phyloP scores from a whole-genome alignment of 768 basidiomycete species.

The Serendipita vermifera region DNA sequence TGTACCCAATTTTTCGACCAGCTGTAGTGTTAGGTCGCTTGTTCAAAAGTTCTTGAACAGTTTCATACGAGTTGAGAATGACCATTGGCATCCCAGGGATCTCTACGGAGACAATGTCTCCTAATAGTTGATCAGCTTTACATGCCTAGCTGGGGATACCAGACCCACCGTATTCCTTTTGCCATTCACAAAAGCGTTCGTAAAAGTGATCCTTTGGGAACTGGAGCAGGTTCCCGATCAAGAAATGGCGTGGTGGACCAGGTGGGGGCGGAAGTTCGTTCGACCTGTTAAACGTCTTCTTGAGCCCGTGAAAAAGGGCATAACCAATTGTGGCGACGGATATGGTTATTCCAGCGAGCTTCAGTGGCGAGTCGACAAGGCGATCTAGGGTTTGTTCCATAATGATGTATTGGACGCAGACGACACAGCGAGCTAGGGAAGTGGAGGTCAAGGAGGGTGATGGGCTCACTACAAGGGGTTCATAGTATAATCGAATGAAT shows the following conservation, averaged over 20 bases:
- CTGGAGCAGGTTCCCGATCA: conserved; percentile 19
- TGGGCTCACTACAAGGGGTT: too few relatives aligned
- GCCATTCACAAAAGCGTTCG: conserved; percentile 50
- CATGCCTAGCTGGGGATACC: not conserved
- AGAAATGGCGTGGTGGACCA: conserved; percentile 17
- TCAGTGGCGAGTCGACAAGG: too few relatives aligned
- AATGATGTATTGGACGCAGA: too few relatives aligned
- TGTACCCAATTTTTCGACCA: conserved; percentile 1
- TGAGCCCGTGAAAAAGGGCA: too few relatives aligned
- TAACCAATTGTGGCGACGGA: too few relatives aligned
- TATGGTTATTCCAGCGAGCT: too few relatives aligned
- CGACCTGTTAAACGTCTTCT: too few relatives aligned
- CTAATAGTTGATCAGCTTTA: not conserved
- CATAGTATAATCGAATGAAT: too few relatives aligned
- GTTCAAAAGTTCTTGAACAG: not conserved
- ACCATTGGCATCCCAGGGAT: not conserved
- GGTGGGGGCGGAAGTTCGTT: too few relatives aligned
- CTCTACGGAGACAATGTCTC: not conserved
- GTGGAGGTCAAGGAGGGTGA: too few relatives aligned
- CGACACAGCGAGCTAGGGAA: too few relatives aligned
- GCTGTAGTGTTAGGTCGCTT: not conserved
- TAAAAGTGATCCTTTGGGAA: conserved; percentile 30
- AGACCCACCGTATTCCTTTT: conserved; percentile 32
- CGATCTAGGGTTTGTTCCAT: too few relatives aligned
- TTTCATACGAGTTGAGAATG: conserved; percentile 5